These are phyloP conservation scores for Phaseolus lunatus DNA, from an alignment of 306 rosid genomes.

Conservation along the genomic window DNA sequence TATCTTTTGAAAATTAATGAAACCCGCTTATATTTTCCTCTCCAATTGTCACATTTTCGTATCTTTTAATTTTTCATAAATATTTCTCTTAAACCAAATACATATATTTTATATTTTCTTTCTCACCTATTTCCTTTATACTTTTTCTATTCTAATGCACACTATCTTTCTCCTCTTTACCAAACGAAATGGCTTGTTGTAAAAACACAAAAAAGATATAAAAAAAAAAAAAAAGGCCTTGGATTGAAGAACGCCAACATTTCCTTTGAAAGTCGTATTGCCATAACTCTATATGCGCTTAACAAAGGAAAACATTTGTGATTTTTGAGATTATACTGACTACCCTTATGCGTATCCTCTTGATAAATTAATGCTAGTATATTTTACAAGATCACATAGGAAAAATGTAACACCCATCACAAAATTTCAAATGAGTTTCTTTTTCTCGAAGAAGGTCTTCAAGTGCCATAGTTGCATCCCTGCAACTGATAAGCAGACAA, in stretches of 20 bases:
- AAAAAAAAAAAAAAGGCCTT: neutral
- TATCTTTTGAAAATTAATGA: no score
- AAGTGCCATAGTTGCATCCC: constrained; percentile 90
- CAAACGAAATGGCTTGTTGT: neutral
- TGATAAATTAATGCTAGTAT: constrained; percentile 50
- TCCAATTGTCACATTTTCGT: no score
- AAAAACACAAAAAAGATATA: neutral
- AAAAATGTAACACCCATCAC: constrained; percentile 22
- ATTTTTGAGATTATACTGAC: constrained; percentile 27
- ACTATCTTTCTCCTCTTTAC: no score
- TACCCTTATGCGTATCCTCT: constrained; percentile 42
- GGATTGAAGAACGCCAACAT: neutral
- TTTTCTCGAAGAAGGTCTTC: constrained; percentile 92
- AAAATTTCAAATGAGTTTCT: constrained; percentile 78
- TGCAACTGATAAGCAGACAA: constrained; percentile 78
- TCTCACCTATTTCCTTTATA: no score
- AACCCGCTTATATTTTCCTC: no score
- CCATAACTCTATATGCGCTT: constrained; percentile 21
- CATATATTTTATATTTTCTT: no score
- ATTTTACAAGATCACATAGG: constrained; percentile 51
- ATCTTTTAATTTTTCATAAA: no score
- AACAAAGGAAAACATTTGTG: constrained; percentile 8
- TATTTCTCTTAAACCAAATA: no score
- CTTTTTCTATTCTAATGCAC: no score
- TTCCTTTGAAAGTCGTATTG: constrained; percentile 31